A percentile compares a stretch with the other conserved stretches of the same genome.
Evolutionary conservation across 1,284 basidiomycete species (phyloP).

Genomic region (Anthracocystis panici-leucophaei): DNA sequence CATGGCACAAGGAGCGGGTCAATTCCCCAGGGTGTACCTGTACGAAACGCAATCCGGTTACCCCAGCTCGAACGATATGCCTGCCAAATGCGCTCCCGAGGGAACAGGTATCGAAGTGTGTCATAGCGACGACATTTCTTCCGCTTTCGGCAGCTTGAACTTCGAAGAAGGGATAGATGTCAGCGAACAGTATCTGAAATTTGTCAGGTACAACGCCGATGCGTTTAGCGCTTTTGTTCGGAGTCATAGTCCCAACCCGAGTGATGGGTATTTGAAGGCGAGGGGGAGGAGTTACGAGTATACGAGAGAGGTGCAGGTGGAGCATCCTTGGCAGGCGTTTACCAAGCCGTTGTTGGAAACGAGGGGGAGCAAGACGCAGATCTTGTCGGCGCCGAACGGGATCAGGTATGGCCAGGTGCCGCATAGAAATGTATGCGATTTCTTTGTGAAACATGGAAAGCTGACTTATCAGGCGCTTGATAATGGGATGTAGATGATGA

Average conservation of each 20-base stretch:
- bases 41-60: constrained; percentile 42
- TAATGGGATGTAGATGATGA: constrained; percentile 21
- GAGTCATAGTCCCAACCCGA: constrained; percentile 21
- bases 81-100: constrained; percentile 21
- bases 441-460: constrained; percentile 20
- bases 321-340: constrained; percentile 28
- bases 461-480: constrained; percentile 32
- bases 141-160: constrained; percentile 30
- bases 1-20: constrained; percentile 10
- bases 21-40: constrained; percentile 37
- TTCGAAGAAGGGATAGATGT: constrained; percentile 17
- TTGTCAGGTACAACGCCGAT: constrained; percentile 31
- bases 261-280: constrained; percentile 14
- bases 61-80: constrained; percentile 13
- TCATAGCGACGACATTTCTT: constrained; percentile 33
- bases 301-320: constrained; percentile 28
- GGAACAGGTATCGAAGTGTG: constrained; percentile 29
- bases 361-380: constrained; percentile 18
- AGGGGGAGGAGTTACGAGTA: constrained; percentile 42
- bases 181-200: constrained; percentile 29
- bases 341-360: constrained; percentile 8
- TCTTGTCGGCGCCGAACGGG: constrained; percentile 24
- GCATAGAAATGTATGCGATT: constrained; percentile 32
- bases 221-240: constrained; percentile 40
- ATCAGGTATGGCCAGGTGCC: constrained; percentile 21